Percentiles rank a stretch among this genome's conserved stretches.
Evolutionary conservation across 1,139 yeast genomes (phyloP).

Genomic region (Protomyces arabidopsidicola): DNA sequence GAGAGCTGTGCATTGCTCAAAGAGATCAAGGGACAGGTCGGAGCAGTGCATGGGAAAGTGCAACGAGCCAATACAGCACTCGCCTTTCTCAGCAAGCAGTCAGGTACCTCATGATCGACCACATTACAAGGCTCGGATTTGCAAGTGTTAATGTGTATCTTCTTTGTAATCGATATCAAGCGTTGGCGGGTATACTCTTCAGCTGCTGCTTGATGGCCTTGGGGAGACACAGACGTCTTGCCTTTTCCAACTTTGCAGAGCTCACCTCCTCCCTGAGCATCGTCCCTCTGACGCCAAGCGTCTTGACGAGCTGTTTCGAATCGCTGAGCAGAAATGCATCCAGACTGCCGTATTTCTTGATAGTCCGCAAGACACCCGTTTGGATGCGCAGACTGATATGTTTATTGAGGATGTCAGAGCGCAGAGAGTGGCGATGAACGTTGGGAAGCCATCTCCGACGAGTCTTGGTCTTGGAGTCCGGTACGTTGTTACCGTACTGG

Average conservation of each 20-base stretch:
- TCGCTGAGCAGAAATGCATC: constrained; percentile 11
- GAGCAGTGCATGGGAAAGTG: constrained; percentile 9
- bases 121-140: no score
- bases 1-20: neutral
- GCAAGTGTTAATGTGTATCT: neutral
- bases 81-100: neutral
- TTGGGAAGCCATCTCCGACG: constrained; percentile 78
- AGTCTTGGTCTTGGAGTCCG: constrained; percentile 73
- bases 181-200: neutral
- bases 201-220: neutral
- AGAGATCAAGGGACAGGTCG: constrained; percentile 13
- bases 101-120: no score
- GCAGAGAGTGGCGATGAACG: constrained; percentile 64
- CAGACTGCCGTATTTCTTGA: constrained; percentile 11
- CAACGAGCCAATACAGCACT: constrained; percentile 8
- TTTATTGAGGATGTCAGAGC: constrained; percentile 73
- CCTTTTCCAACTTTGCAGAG: neutral
- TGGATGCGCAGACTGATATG: constrained; percentile 58
- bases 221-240: neutral
- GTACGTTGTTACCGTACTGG: constrained; percentile 67
- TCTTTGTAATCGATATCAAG: neutral
- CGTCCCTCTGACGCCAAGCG: constrained; percentile 5
- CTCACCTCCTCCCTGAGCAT: neutral
- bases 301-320: neutral
- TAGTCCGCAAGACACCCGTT: constrained; percentile 17